Evolutionary conservation across 495 filamentous ascomycete species (phyloP), one percentile per base, ranked within the genome.

Genomic region (Neurospora sp.): DNA sequence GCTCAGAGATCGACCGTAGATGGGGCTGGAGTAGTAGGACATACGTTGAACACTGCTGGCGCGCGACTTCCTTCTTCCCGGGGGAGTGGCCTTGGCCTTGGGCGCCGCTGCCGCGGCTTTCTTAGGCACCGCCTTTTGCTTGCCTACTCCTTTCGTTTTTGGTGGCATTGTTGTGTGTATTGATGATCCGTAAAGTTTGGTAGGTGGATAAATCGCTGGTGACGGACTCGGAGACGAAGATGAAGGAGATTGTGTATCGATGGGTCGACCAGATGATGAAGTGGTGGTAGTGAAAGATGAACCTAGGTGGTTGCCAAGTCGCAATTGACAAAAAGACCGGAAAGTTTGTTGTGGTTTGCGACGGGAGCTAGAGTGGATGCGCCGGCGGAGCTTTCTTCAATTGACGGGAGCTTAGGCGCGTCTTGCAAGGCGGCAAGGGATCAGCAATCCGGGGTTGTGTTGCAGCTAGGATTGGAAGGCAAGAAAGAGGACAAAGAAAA

Each of bases 21-120:
- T 7, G 27, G 14, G 27, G 22, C 27, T 7, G 38, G 59, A 39
- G 39, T n/a, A 12, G 40, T 14, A 22, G 9, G 35, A 73, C 80
- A 40, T 75, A 81, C 80, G 78, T 53, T 80, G 79, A 39, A 80
- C 77, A 72, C 71, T 65, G 59, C 75, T 72, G 20, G 69, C 41
- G 40, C 76, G 70, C 47, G 72, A 40, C 35, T 72, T 69, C 47
- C 73, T 75, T 37, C 14, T 65, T 37, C 53, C 53, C 6, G 53
- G 27, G 27, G 53, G 53, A 65, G 53, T 65, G 14, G 53, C 53
- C 41, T 44, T 44, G 41, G 41, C 39, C 22, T 53, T 53, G 20
- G 41, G 41, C 41, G 9, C n/a, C 20, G 22, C 27, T 27, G 53
- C 12, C 53, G 53, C 53, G 14, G 53, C 53, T 61, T 61, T 61